Conservation (phyloP, 768 basidiomycete genomes). For the Leccinum aurantiacum region DNA sequence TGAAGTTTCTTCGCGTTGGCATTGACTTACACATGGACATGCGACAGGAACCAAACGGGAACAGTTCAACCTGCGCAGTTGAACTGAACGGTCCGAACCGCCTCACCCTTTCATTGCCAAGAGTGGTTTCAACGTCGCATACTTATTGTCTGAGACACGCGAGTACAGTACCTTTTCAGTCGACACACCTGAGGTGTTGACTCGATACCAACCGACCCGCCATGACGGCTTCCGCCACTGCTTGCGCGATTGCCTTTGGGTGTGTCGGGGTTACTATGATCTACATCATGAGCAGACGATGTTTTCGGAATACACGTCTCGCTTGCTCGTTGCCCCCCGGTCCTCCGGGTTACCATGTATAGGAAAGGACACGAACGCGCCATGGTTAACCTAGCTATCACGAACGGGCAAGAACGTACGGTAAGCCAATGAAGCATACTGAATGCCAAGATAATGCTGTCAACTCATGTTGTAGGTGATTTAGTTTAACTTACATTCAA, state of each 20-base stretch:
- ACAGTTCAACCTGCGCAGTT: too few relatives aligned
- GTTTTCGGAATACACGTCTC: not conserved
- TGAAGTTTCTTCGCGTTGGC: too few relatives aligned
- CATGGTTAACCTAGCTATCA: not conserved
- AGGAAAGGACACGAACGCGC: not conserved
- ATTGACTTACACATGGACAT: too few relatives aligned
- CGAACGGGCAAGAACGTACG: not conserved
- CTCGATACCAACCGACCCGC: too few relatives aligned
- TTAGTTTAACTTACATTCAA: not conserved
- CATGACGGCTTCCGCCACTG: not conserved
- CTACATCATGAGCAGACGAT: not conserved
- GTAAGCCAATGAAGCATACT: not conserved
- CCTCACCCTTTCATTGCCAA: too few relatives aligned
- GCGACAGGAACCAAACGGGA: too few relatives aligned
- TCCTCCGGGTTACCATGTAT: not conserved
- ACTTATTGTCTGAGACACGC: too few relatives aligned
- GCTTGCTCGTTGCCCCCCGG: not conserved
- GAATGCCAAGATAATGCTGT: too few relatives aligned
- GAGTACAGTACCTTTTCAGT: too few relatives aligned
- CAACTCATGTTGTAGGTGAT: not conserved
- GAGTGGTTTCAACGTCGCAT: too few relatives aligned
- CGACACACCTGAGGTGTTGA: too few relatives aligned
- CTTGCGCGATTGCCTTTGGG: not conserved
- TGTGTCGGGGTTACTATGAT: not conserved
- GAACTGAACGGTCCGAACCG: too few relatives aligned